phyloP scores from a whole-genome alignment of 2,329 filamentous ascomycete genomes.

The Exophiala sideris region DNA sequence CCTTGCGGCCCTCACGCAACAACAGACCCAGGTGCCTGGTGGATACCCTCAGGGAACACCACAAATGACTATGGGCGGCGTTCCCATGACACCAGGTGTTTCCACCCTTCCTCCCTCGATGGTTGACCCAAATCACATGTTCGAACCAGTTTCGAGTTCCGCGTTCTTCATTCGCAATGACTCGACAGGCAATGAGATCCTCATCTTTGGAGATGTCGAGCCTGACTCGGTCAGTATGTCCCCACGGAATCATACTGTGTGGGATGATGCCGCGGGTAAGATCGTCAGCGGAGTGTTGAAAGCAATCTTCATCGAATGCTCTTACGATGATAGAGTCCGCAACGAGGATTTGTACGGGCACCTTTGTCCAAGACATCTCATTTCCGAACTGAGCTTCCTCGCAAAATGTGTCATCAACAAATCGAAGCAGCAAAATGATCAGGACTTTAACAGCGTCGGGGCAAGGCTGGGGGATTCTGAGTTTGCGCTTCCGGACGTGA shows the following conservation, averaged over 20 bases:
- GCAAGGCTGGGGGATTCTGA: neutral
- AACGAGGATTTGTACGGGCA: conserved; percentile 84
- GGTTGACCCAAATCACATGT: conserved; percentile 36
- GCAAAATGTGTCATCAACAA: conserved; percentile 60
- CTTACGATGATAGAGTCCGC: conserved; percentile 76
- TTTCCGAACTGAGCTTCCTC: conserved; percentile 71
- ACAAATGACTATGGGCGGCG: neutral
- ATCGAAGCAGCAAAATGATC: conserved; percentile 40
- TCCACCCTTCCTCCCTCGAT: conserved; percentile 28
- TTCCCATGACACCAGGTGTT: conserved; percentile 20
- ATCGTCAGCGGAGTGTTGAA: conserved; percentile 68
- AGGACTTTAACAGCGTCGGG: neutral
- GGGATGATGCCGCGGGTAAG: conserved; percentile 85
- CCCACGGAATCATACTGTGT: conserved; percentile 77
- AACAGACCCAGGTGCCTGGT: conserved; percentile 17
- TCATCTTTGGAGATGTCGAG: conserved; percentile 95
- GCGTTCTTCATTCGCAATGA: conserved; percentile 88
- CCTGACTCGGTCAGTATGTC: conserved; percentile 80
- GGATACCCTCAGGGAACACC: conserved; percentile 5
- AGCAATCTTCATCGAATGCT: conserved; percentile 93
- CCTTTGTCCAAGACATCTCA: conserved; percentile 75
- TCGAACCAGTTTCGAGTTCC: conserved; percentile 65
- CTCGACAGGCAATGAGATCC: conserved; percentile 67
- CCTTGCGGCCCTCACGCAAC: conserved; percentile 26
- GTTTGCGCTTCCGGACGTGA: conserved; percentile 8